phyloP scores from a whole-genome alignment of 805 yeast genomes.

The Saccharomyces jurei region DNA sequence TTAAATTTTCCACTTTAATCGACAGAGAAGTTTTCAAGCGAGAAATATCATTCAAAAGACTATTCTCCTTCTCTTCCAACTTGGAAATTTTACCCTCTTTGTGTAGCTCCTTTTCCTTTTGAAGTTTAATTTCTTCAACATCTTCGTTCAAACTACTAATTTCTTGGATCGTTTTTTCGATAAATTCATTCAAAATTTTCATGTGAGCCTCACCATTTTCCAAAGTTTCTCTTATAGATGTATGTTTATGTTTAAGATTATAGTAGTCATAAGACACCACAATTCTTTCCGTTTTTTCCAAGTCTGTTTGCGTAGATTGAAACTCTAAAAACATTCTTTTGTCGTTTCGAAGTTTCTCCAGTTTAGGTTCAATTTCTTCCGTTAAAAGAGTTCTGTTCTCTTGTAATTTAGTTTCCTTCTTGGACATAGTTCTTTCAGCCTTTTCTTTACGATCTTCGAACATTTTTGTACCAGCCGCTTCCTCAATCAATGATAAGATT shows the following conservation, averaged over 20 bases:
- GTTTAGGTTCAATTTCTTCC: slow-evolving; percentile 90
- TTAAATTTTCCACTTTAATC: slow-evolving; percentile 46
- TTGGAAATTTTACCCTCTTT: slow-evolving; percentile 54
- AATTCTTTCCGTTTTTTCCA: slow-evolving; percentile 65
- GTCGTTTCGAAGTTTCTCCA: slow-evolving; percentile 71
- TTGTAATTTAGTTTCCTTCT: slow-evolving; percentile 75
- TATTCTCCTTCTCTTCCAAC: slow-evolving; percentile 50
- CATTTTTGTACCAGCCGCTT: slow-evolving; percentile 96
- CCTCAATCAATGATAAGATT: slow-evolving; percentile 84
- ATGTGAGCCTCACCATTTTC: slow-evolving; percentile 36
- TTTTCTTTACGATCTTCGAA: slow-evolving; percentile 89
- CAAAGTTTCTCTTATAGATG: slow-evolving; percentile 38
- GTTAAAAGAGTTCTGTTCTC: slow-evolving; percentile 65
- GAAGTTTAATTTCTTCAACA: slow-evolving; percentile 42
- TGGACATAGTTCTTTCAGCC: slow-evolving; percentile 85
- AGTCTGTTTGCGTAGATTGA: slow-evolving; percentile 74
- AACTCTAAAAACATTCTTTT: slow-evolving; percentile 77
- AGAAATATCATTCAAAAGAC: slow-evolving; percentile 53
- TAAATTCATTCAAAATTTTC: slow-evolving; percentile 35
- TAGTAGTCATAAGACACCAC: slow-evolving; percentile 72
- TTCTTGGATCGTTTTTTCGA: slow-evolving; percentile 46
- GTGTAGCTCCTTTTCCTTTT: slow-evolving; percentile 49
- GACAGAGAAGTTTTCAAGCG: slow-evolving; percentile 58
- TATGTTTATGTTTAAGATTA: slow-evolving; percentile 34
- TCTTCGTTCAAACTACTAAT: slow-evolving; percentile 53